phyloP scores from a whole-genome alignment of 768 basidiomycete species.

The Russula virescens region DNA sequence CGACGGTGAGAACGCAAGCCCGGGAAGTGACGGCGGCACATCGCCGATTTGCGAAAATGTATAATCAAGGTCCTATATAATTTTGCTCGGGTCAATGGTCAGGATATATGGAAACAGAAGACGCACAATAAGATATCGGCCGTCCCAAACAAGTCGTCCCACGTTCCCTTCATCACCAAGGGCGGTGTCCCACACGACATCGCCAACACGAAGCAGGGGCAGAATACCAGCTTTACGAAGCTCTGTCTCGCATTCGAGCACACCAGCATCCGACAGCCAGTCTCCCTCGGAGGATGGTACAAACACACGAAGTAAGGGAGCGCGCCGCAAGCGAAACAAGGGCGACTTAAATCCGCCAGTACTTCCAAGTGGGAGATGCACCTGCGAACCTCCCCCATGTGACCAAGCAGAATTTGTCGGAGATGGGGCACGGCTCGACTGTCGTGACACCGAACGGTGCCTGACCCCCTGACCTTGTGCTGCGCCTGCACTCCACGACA shows the following conservation, averaged over 20 bases:
- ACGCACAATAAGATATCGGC: constrained; percentile 79
- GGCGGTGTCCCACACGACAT: constrained; percentile 84
- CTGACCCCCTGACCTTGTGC: constrained; percentile 15
- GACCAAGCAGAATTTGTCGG: constrained; percentile 47
- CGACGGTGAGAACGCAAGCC: constrained; percentile 77
- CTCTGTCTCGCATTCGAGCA: constrained; percentile 79
- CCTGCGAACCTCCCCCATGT: constrained; percentile 37
- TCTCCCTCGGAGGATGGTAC: constrained; percentile 83
- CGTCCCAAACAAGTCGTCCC: constrained; percentile 83
- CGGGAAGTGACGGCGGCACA: constrained; percentile 72
- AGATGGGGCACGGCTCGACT: constrained; percentile 62
- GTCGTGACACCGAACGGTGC: constrained; percentile 33
- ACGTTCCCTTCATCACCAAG: constrained; percentile 82
- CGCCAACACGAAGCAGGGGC: constrained; percentile 61
- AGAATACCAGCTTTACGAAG: constrained; percentile 61
- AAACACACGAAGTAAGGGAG: constrained; percentile 73
- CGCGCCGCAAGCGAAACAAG: constrained; percentile 62
- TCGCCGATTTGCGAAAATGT: constrained; percentile 72
- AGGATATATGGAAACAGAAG: constrained; percentile 14
- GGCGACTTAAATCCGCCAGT: constrained; percentile 53
- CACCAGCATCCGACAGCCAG: constrained; percentile 78
- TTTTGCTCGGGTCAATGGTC: neutral
- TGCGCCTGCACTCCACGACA: constrained; percentile 19
- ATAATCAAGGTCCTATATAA: constrained; percentile 72
- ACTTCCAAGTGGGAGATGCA: constrained; percentile 20